These are phyloP conservation scores for Eimeria praecox DNA, from an alignment of 169 alveolate species.

Conservation along the genomic window DNA sequence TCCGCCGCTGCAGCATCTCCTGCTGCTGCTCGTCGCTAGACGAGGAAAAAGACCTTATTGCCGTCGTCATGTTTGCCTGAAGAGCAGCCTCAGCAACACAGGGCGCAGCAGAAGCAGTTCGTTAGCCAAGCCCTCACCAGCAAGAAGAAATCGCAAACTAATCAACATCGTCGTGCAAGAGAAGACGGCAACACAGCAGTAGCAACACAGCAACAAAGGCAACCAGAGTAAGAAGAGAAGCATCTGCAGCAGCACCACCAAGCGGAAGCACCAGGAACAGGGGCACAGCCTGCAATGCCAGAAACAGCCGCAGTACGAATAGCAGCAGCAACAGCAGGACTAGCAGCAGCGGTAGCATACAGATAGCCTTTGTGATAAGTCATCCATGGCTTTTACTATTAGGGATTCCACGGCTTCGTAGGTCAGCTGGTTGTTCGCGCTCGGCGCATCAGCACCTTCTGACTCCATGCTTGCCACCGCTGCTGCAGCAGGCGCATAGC, in stretches of 20 bases:
- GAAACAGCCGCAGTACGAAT: neutral
- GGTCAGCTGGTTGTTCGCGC: conserved; percentile 5
- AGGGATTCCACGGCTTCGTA: conserved; percentile 19
- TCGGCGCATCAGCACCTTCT: neutral
- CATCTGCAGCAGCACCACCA: neutral
- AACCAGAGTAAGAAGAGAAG: neutral
- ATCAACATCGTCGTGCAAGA: no score
- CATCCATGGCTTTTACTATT: neutral
- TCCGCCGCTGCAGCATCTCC: conserved; percentile 66
- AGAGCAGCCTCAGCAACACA: neutral
- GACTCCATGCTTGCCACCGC: neutral
- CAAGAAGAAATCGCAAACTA: neutral
- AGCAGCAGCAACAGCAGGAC: neutral
- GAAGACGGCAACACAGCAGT: neutral
- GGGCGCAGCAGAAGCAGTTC: conserved; percentile 3
- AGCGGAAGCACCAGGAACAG: neutral
- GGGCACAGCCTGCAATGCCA: neutral
- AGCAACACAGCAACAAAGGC: neutral
- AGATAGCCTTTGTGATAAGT: neutral
- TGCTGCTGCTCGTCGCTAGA: conserved; percentile 6
- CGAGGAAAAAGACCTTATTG: neutral
- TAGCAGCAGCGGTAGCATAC: conserved; percentile 11
- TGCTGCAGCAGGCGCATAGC: neutral
- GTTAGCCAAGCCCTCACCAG: no score
- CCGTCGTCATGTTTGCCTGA: conserved; percentile 15